Evolutionary conservation across 768 basidiomycete genomes (phyloP).

Genomic region (Auriscalpium vulgare): DNA sequence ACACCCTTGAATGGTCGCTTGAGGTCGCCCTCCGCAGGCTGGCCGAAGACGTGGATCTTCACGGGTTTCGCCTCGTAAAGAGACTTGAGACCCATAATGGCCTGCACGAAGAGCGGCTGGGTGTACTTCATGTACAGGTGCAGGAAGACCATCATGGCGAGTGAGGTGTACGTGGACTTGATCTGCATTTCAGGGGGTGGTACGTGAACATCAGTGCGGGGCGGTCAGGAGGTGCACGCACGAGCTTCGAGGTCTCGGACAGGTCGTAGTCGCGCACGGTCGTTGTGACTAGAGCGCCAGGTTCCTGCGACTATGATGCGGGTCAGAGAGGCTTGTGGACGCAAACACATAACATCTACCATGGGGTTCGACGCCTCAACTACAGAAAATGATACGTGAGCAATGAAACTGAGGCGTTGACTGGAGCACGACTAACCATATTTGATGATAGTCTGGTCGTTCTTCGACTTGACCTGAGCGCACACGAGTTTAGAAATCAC

Average conservation of each 20-base stretch:
- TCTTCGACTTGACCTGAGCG: conserved; percentile 82
- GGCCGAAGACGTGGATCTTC: conserved; percentile 73
- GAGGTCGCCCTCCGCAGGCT: conserved; percentile 76
- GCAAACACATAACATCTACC: conserved; percentile 36
- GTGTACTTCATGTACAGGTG: conserved; percentile 94
- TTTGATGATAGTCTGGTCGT: conserved; percentile 93
- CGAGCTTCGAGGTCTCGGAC: conserved; percentile 74
- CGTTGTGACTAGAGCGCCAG: conserved; percentile 75
- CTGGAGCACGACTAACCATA: conserved; percentile 54
- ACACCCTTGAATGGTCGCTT: conserved; percentile 81
- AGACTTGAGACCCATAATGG: conserved; percentile 89
- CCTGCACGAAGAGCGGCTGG: conserved; percentile 93
- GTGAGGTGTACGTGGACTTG: conserved; percentile 58
- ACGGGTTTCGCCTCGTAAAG: conserved; percentile 83
- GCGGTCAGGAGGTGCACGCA: conserved; percentile 33
- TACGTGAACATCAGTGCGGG: conserved; percentile 23
- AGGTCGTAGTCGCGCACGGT: conserved; percentile 94
- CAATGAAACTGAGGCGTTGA: background rate
- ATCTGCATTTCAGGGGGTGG: conserved; percentile 31
- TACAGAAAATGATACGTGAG: conserved; percentile 21
- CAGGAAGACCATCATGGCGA: conserved; percentile 88
- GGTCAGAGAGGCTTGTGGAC: background rate
- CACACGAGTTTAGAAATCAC: too few relatives aligned
- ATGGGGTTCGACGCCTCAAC: conserved; percentile 73
- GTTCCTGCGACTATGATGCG: conserved; percentile 44